Percentiles rank a stretch among this genome's conserved stretches.
Conservation (phyloP, 2,329 filamentous ascomycete genomes). For the Fusarium sarcochroum region DNA sequence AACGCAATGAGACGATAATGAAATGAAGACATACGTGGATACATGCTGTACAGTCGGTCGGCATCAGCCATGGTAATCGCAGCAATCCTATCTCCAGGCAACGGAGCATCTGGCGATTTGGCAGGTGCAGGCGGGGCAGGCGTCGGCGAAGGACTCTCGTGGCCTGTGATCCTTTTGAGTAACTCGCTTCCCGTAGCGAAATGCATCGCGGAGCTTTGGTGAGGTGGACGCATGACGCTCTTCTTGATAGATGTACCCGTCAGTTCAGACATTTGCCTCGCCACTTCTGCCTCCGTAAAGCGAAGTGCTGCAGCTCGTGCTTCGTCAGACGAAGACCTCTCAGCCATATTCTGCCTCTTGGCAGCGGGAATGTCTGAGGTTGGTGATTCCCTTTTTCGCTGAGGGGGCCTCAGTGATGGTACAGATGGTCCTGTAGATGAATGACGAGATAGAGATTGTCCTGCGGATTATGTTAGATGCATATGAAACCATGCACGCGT, state of each 20-base stretch:
- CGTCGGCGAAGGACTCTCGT: constrained; percentile 16
- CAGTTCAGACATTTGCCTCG: constrained; percentile 24
- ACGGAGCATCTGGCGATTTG: background rate
- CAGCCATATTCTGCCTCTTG: constrained; percentile 21
- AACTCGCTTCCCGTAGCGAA: constrained; percentile 32
- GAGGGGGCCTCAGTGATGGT: constrained; percentile 3
- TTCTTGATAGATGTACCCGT: constrained; percentile 14
- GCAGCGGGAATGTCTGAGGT: constrained; percentile 6
- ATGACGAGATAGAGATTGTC: constrained; percentile 5
- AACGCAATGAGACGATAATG: background rate
- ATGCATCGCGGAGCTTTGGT: constrained; percentile 7
- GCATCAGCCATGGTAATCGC: constrained; percentile 39
- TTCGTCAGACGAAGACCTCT: background rate
- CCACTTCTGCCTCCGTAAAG: constrained; percentile 41
- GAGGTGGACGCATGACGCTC: constrained; percentile 14
- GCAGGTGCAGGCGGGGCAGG: background rate
- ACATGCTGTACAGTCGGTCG: constrained; percentile 33
- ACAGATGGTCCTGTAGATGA: constrained; percentile 15
- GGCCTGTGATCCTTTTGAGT: constrained; percentile 25
- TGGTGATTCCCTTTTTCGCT: constrained; percentile 32
- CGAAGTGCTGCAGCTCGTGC: constrained; percentile 28
- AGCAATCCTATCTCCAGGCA: constrained; percentile 12
- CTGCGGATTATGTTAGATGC: constrained; percentile 21
- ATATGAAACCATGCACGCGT: background rate
- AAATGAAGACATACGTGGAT: constrained; percentile 24